phyloP scores from a whole-genome alignment of 1,139 yeast species.

The Magnusiomyces ingens region DNA sequence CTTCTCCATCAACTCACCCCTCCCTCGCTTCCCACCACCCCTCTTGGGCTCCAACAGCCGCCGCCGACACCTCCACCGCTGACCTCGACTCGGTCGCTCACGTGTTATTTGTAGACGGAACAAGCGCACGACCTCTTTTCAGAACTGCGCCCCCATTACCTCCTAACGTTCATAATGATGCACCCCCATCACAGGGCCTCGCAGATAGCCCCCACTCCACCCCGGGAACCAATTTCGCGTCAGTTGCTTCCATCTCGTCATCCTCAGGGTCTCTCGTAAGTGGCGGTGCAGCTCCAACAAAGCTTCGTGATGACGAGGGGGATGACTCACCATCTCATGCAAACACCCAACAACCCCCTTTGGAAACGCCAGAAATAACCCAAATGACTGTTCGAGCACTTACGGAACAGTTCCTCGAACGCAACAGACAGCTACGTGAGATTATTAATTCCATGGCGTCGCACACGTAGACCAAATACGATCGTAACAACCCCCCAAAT shows the following conservation, averaged over 20 bases:
- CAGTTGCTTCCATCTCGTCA: no score
- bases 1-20: background rate
- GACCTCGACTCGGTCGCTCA: conserved; percentile 6
- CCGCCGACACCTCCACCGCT: background rate
- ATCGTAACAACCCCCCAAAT: no score
- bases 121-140: background rate
- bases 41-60: background rate
- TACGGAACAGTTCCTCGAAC: background rate
- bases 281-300: no score
- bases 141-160: background rate
- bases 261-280: no score
- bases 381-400: background rate
- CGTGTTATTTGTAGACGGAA: conserved; percentile 13
- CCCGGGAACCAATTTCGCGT: no score
- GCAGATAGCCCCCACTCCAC: no score
- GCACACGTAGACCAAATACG: conserved; percentile 62
- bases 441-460: conserved; percentile 49
- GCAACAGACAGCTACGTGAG: background rate
- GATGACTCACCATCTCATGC: no score
- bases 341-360: background rate
- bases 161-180: no score
- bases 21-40: background rate
- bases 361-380: background rate
- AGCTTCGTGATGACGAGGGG: no score
- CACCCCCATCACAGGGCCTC: no score